A percentile compares a stretch with the other conserved stretches of the same genome.
Evolutionary conservation across 2,329 filamentous ascomycete genomes (phyloP).

Genomic region (Diaporthe capsici): DNA sequence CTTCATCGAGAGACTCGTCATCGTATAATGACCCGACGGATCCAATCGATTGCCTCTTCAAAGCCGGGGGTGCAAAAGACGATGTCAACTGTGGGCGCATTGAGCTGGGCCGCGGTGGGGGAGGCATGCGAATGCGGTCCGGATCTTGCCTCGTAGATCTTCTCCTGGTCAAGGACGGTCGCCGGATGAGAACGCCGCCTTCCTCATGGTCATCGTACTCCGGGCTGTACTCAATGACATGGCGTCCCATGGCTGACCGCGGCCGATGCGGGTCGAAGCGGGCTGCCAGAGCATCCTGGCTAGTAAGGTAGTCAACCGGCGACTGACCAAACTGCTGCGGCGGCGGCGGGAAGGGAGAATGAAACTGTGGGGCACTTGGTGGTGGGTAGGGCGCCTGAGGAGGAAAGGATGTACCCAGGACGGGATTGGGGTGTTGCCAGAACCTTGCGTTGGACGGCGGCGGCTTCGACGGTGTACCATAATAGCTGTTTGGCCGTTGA

Average conservation of each 20-base stretch:
- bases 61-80: slow-evolving; percentile 49
- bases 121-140: slow-evolving; percentile 64
- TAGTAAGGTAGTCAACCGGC: slow-evolving; percentile 36
- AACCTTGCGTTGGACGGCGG: slow-evolving; percentile 55
- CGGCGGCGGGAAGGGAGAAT: slow-evolving; percentile 41
- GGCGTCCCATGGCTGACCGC: slow-evolving; percentile 28
- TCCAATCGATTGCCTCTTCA: slow-evolving; percentile 42
- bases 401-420: slow-evolving; percentile 45
- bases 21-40: slow-evolving; percentile 50
- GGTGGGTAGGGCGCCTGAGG: slow-evolving; percentile 49
- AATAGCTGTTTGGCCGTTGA: slow-evolving; percentile 54
- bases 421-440: slow-evolving; percentile 48
- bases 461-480: slow-evolving; percentile 52
- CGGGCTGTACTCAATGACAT: slow-evolving; percentile 1
- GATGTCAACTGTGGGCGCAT: slow-evolving; percentile 49
- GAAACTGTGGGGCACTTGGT: slow-evolving; percentile 44
- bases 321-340: slow-evolving; percentile 29
- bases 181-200: slow-evolving; percentile 54
- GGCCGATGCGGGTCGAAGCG: slow-evolving; percentile 36
- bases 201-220: slow-evolving; percentile 57
- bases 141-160: slow-evolving; percentile 54
- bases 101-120: slow-evolving; percentile 58
- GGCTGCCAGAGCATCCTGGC: slow-evolving; percentile 16
- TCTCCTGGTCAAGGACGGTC: slow-evolving; percentile 58
- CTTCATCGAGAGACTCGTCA: slow-evolving; percentile 55